Base-by-base conservation (phyloP, 345 rosid species). In the Arabidopsis arenosa region DNA sequence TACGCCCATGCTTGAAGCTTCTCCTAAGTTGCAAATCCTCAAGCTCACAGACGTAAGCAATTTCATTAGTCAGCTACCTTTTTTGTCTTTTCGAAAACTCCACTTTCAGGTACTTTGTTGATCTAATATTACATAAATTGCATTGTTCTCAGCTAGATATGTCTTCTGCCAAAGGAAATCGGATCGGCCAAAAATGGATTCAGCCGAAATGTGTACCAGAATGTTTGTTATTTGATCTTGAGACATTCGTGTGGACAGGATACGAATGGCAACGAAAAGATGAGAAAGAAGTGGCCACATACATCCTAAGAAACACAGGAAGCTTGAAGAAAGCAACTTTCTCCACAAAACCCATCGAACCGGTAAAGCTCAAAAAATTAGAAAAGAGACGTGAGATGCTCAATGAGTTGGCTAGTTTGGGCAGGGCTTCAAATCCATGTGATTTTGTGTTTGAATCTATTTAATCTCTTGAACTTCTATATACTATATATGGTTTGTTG, bases 301-400 rank as follows among this genome's bases (percentile, higher is more conserved):
- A 47, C 52, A 47, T 47, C 7, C 21, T 47, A n/a, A 47, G 32
- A 18, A 41, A 62, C 10, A 51, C 51, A 13, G 18, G 15, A 37
- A 47, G 5, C 4, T 18, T 60, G 47, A 37, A 60, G 65, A 37
- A 60, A 37, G 65, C 65, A 9, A 37, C 47, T 36, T 1, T 59
- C 45, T 36, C 30, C 64, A 59, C 45, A 36, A 37, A 59, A 59
- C 30, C 44, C 30, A 37, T 59, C 0, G 13, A 7, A 2, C n/a
- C 32, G 32, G 32, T 28, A 28, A 28, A 28, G 32, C 32, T 0
- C 32, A 28, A 28, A 2, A 12, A 21, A 11, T 13, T 12, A 35
- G 5, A 62, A 13, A 60, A 5, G 33, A 37, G 32, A 60, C 9
- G 65, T 36, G 10, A 39, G 66, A 61, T 39, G 48, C 65, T 61